A percentile compares a stretch with the other conserved stretches of the same genome.
phyloP scores from a whole-genome alignment of 768 basidiomycete species.

The Tylopilus cervinicoccineus region DNA sequence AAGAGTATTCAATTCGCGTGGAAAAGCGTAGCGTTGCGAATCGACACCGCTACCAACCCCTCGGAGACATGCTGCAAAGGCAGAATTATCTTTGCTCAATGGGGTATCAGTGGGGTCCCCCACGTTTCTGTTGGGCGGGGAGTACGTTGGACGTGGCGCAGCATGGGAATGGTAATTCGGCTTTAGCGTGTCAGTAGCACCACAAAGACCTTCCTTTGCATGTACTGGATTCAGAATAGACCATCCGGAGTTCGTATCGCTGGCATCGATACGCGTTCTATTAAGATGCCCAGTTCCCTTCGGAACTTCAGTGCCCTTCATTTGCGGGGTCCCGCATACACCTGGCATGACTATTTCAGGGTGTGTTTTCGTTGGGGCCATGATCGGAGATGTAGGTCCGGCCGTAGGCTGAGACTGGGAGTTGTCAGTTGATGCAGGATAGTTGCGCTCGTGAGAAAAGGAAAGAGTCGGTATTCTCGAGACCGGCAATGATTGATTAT shows the following conservation, averaged over 20 bases:
- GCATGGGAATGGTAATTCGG: constrained; percentile 2
- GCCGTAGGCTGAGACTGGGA: not conserved
- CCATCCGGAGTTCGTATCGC: constrained; percentile 1
- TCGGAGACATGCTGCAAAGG: not conserved
- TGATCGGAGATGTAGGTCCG: constrained; percentile 1
- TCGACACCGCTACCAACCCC: not conserved
- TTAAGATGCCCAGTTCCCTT: not conserved
- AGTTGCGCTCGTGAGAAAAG: constrained; percentile 7
- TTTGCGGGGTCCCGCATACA: not conserved
- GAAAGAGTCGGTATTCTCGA: not conserved
- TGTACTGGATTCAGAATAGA: not conserved
- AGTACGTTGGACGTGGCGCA: constrained; percentile 4
- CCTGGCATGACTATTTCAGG: not conserved
- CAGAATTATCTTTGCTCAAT: constrained; percentile 1
- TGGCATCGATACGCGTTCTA: not conserved
- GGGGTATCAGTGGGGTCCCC: constrained; percentile 1
- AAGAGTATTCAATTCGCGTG: constrained; percentile 5
- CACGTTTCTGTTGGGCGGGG: constrained; percentile 8
- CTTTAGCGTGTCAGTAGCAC: not conserved
- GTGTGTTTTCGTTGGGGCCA: not conserved
- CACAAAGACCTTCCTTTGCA: not conserved
- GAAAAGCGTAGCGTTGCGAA: constrained; percentile 2
- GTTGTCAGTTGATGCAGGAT: constrained; percentile 16
- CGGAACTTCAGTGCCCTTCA: not conserved
- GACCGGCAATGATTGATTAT: constrained; percentile 1